Evolutionary conservation across 805 yeast genomes (phyloP).

Genomic region (Metschnikowia vanudenii): DNA sequence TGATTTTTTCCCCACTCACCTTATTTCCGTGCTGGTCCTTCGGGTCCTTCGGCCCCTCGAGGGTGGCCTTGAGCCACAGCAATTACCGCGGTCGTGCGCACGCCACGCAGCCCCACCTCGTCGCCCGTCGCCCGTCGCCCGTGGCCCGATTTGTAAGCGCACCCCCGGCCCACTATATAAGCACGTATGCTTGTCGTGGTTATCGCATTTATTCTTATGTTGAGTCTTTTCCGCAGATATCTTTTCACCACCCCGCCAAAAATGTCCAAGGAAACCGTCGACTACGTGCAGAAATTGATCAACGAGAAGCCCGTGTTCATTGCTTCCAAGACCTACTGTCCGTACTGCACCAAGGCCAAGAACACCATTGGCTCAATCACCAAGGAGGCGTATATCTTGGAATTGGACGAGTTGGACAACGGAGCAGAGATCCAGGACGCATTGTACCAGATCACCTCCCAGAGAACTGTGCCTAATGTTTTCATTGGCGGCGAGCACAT

Average conservation of each 20-base stretch:
- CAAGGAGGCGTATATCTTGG: slow-evolving; percentile 44
- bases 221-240: slow-evolving; percentile 13
- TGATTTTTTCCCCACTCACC: not conserved
- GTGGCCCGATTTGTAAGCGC: not conserved
- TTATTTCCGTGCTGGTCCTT: not conserved
- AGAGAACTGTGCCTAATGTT: slow-evolving; percentile 90
- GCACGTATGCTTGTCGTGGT: slow-evolving; percentile 2
- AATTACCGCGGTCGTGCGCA: not conserved
- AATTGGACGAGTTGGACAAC: slow-evolving; percentile 26
- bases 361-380: slow-evolving; percentile 17
- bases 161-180: slow-evolving; percentile 1
- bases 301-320: slow-evolving; percentile 66
- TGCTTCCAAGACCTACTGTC: slow-evolving; percentile 48
- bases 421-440: slow-evolving; percentile 33
- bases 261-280: slow-evolving; percentile 58
- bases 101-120: no score
- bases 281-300: slow-evolving; percentile 64
- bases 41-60: no score
- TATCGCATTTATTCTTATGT: slow-evolving; percentile 9
- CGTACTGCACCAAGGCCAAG: slow-evolving; percentile 30
- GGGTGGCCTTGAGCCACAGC: not conserved
- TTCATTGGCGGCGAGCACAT: slow-evolving; percentile 89
- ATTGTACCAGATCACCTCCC: slow-evolving; percentile 66
- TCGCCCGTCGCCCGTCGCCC: no score
- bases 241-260: slow-evolving; percentile 34